These are phyloP conservation scores for Cryoendolithus antarcticus DNA, from an alignment of 2,329 filamentous ascomycete species.

Conservation along the genomic window DNA sequence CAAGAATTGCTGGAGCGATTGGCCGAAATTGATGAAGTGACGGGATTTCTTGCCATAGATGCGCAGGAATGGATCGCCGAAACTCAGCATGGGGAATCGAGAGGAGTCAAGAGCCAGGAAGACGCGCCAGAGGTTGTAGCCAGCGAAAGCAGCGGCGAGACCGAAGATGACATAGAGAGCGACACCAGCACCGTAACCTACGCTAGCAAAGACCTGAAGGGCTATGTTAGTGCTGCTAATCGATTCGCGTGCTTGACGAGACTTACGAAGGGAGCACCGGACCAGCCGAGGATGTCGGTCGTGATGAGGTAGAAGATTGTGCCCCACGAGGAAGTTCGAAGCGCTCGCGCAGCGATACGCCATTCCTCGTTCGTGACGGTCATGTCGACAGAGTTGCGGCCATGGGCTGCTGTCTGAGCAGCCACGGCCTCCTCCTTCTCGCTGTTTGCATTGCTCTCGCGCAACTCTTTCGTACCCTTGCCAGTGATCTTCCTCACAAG, in stretches of 20 bases:
- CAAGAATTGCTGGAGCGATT: slow-evolving; percentile 32
- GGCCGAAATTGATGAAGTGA: slow-evolving; percentile 27
- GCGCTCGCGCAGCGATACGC: slow-evolving; percentile 22
- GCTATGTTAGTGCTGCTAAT: not conserved
- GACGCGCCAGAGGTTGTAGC: slow-evolving; percentile 18
- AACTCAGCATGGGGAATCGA: slow-evolving; percentile 29
- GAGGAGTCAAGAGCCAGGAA: slow-evolving; percentile 29
- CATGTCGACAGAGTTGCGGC: slow-evolving; percentile 4
- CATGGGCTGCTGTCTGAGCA: not conserved
- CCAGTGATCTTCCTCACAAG: too few species aligned
- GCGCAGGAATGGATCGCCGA: slow-evolving; percentile 31
- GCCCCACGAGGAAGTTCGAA: slow-evolving; percentile 24
- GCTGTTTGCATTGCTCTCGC: too few species aligned
- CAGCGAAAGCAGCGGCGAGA: slow-evolving; percentile 17
- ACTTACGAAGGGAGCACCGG: slow-evolving; percentile 13
- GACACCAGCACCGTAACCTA: slow-evolving; percentile 25
- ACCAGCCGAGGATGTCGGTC: slow-evolving; percentile 30
- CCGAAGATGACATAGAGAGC: slow-evolving; percentile 28
- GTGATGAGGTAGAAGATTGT: slow-evolving; percentile 33
- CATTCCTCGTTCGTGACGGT: slow-evolving; percentile 21
- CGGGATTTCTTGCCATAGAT: slow-evolving; percentile 26
- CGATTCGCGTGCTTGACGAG: slow-evolving; percentile 14
- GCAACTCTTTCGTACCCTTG: too few species aligned
- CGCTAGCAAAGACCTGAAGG: slow-evolving; percentile 3
- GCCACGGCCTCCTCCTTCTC: not conserved